These are phyloP conservation scores for Macrolepiota fuliginosa DNA, from an alignment of 768 basidiomycete species.

Conservation along the genomic window DNA sequence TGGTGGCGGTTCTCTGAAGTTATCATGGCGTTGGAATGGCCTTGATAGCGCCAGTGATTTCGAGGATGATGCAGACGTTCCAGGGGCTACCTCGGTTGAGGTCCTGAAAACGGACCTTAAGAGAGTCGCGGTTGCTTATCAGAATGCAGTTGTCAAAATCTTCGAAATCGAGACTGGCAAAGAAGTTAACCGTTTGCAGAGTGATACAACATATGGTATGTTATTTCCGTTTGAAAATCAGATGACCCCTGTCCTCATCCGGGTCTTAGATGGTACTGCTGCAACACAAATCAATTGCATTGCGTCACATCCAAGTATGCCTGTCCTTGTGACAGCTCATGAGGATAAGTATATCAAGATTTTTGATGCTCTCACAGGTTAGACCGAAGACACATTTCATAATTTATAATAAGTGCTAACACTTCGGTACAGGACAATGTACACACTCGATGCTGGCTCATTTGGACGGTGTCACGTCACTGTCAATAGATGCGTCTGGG, in stretches of 20 bases:
- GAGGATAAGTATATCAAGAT: slow-evolving; percentile 94
- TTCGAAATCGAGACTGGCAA: slow-evolving; percentile 90
- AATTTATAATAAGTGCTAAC: neutral
- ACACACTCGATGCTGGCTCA: slow-evolving; percentile 91
- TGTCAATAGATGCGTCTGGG: slow-evolving; percentile 85
- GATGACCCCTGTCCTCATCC: slow-evolving; percentile 11
- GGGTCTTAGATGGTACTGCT: slow-evolving; percentile 60
- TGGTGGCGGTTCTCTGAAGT: slow-evolving; percentile 59
- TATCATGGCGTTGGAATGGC: slow-evolving; percentile 82
- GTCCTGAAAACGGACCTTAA: slow-evolving; percentile 80
- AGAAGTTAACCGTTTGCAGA: slow-evolving; percentile 61
- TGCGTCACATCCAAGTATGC: slow-evolving; percentile 87
- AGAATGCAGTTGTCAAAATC: slow-evolving; percentile 85
- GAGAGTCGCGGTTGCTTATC: slow-evolving; percentile 88
- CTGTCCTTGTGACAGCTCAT: slow-evolving; percentile 84
- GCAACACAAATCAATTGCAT: slow-evolving; percentile 84
- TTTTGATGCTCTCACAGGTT: slow-evolving; percentile 82
- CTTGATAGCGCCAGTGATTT: slow-evolving; percentile 48
- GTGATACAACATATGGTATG: slow-evolving; percentile 58
- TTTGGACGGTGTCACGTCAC: slow-evolving; percentile 86
- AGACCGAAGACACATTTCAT: neutral
- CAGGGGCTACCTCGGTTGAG: slow-evolving; percentile 82
- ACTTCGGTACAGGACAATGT: slow-evolving; percentile 60
- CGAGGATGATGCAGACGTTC: slow-evolving; percentile 49
- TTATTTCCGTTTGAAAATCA: neutral